Evolutionary conservation across 805 yeast species (phyloP).

Genomic region (Sugiyamaella mastotermitis): DNA sequence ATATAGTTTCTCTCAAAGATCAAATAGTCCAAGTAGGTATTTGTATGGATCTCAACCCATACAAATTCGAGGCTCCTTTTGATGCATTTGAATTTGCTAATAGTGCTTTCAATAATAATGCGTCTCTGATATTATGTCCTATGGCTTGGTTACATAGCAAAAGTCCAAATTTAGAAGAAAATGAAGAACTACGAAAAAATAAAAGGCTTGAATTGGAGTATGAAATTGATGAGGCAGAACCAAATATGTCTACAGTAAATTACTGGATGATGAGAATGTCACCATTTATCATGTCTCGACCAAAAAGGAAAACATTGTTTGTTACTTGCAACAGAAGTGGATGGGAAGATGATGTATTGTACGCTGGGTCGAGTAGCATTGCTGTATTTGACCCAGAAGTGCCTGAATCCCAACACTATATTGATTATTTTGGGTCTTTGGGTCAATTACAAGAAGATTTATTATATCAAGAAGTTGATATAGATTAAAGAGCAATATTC

Average conservation of each 20-base stretch:
- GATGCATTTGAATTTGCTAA: slow-evolving; percentile 63
- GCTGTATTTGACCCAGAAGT: slow-evolving; percentile 38
- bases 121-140: slow-evolving; percentile 62
- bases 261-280: slow-evolving; percentile 73
- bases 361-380: slow-evolving; percentile 33
- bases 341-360: slow-evolving; percentile 47
- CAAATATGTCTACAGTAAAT: slow-evolving; percentile 47
- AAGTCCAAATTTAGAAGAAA: slow-evolving; percentile 11
- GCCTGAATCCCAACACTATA: slow-evolving; percentile 11
- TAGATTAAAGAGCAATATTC: slow-evolving; percentile 6
- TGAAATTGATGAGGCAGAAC: slow-evolving; percentile 28
- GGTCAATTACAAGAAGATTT: slow-evolving; percentile 18
- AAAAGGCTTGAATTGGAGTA: slow-evolving; percentile 11
- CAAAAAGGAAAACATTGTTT: slow-evolving; percentile 31
- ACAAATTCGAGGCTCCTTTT: slow-evolving; percentile 77
- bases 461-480: slow-evolving; percentile 12
- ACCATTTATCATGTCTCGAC: slow-evolving; percentile 45
- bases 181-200: slow-evolving; percentile 16
- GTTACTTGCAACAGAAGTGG: slow-evolving; percentile 72
- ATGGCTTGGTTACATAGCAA: slow-evolving; percentile 70
- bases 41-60: slow-evolving; percentile 92
- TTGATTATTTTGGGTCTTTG: slow-evolving; percentile 23
- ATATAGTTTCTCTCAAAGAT: slow-evolving; percentile 2
- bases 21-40: slow-evolving; percentile 62
- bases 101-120: slow-evolving; percentile 41